phyloP scores from a whole-genome alignment of 345 rosid species.

The Rhodamnia argentea region DNA sequence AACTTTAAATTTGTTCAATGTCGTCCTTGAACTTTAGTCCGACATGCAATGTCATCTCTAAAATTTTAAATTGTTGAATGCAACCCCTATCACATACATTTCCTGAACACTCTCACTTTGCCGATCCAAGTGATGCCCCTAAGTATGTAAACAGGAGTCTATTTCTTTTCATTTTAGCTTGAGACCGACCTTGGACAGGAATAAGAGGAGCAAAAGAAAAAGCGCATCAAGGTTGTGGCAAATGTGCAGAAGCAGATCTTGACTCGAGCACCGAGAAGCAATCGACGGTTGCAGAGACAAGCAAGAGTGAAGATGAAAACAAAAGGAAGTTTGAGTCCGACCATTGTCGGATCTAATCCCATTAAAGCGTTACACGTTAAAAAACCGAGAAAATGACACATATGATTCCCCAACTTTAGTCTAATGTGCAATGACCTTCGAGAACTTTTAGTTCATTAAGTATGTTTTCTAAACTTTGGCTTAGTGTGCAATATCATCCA shows the following conservation, averaged over 20 bases:
- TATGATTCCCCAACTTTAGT: too few relatives aligned
- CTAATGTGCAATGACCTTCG: too few relatives aligned
- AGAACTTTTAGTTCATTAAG: too few relatives aligned
- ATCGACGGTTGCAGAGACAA: constrained; percentile 1
- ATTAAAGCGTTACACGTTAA: too few relatives aligned
- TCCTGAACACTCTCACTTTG: not conserved
- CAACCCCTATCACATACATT: not conserved
- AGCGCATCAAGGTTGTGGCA: not conserved
- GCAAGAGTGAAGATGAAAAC: constrained; percentile 3
- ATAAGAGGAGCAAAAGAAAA: not conserved
- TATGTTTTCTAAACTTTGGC: too few relatives aligned
- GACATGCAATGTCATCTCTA: too few relatives aligned
- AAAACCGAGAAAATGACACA: not conserved
- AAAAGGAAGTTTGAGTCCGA: not conserved
- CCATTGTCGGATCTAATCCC: not conserved
- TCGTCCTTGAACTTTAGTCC: too few relatives aligned
- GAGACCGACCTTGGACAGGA: not conserved
- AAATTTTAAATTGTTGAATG: too few relatives aligned
- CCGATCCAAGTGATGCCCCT: not conserved
- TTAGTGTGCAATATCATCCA: too few relatives aligned
- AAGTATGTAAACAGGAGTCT: not conserved
- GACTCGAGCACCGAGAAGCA: constrained; percentile 28
- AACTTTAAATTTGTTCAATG: too few relatives aligned
- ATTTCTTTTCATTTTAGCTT: not conserved
- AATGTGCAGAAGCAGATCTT: constrained; percentile 12